Evolutionary conservation across 2,329 filamentous ascomycete species (phyloP), one percentile per base, ranked within the genome.

Genomic region (Ascomycota sp.): DNA sequence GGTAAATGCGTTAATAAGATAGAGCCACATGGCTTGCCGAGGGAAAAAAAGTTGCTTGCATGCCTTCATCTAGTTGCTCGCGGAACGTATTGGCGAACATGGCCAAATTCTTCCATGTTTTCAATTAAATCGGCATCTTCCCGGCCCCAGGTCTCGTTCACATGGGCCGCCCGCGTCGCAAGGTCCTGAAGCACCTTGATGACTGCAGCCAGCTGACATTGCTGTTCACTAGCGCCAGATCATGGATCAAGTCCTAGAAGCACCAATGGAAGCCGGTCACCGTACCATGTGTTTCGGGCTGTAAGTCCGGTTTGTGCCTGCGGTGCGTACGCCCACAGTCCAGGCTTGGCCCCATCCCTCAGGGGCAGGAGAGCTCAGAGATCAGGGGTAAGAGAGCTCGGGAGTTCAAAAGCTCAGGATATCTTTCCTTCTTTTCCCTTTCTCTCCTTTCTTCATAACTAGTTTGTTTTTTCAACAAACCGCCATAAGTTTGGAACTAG

Each of bases 171-270:
- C 30, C 29, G 35, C 3, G 33, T 11, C n/a, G 37, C 38, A 2
- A 39, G 28, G 7, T 35, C 11, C 3, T 36, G 11, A 6, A 42
- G 37, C 3, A 31, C 35, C 27, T 39, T 33, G 16, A 42, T 16
- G 6, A 37, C 21, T 1, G 27, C 37, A 5, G 32, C 36, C 4
- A 43, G 30, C 6, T 16, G 36, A 11, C 42, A 38, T 10, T 45
- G 42, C 29, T 40, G 35, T 2, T 27, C 27, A 25, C 36, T 37
- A 25, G 39, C 12, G 39, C 30, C 11, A 46, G 32, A 4, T 40
- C 34, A 25, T 44, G 43, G 9, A 46, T 11, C 2, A 45, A 39
- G 25, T 44, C 41, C 44, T 43, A 43, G 34, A 44, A 44, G 35
- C 43, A 40, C 36, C 38, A 43, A 7, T 44, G 33, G 12, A 46